Percentiles rank a stretch among this genome's conserved stretches.
Evolutionary conservation across 1,284 basidiomycete species (phyloP).

Genomic region (Pyrrhoderma lamaoense): DNA sequence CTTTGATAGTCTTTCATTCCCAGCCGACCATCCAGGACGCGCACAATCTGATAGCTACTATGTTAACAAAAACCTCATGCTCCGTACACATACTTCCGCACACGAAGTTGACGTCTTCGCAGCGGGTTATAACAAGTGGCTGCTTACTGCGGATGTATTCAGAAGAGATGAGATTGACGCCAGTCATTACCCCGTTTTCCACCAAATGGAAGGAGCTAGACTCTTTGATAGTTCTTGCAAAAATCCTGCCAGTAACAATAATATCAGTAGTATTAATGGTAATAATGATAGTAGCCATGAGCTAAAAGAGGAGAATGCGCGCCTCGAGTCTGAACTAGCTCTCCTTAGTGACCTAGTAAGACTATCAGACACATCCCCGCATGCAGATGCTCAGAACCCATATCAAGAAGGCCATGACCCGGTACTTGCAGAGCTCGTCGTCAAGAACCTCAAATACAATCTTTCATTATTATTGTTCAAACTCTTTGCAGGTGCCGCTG

Average conservation of each 20-base stretch:
- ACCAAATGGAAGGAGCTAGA: constrained; percentile 95
- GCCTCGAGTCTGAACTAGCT: constrained; percentile 54
- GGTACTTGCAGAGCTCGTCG: constrained; percentile 61
- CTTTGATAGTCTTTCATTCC: constrained; percentile 96
- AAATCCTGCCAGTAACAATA: too few species aligned
- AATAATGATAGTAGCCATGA: constrained; percentile 33
- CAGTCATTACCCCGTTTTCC: constrained; percentile 97
- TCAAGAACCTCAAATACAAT: constrained; percentile 84
- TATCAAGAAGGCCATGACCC: constrained; percentile 75
- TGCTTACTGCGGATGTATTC: constrained; percentile 98
- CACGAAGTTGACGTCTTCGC: constrained; percentile 94
- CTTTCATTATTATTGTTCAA: constrained; percentile 84
- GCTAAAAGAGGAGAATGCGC: constrained; percentile 40
- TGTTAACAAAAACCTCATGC: constrained; percentile 83
- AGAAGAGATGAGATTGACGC: constrained; percentile 97
- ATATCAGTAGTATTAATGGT: too few species aligned
- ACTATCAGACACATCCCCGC: constrained; percentile 84
- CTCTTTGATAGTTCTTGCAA: constrained; percentile 42
- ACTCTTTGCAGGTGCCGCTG: constrained; percentile 63
- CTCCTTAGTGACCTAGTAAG: constrained; percentile 53
- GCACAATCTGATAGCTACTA: constrained; percentile 93
- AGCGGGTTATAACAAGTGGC: constrained; percentile 72
- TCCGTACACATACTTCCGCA: constrained; percentile 95
- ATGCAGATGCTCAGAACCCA: constrained; percentile 71
- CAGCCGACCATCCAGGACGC: constrained; percentile 89